phyloP scores from a whole-genome alignment of 2,329 filamentous ascomycete species.

The Rosellinia necatrix region DNA sequence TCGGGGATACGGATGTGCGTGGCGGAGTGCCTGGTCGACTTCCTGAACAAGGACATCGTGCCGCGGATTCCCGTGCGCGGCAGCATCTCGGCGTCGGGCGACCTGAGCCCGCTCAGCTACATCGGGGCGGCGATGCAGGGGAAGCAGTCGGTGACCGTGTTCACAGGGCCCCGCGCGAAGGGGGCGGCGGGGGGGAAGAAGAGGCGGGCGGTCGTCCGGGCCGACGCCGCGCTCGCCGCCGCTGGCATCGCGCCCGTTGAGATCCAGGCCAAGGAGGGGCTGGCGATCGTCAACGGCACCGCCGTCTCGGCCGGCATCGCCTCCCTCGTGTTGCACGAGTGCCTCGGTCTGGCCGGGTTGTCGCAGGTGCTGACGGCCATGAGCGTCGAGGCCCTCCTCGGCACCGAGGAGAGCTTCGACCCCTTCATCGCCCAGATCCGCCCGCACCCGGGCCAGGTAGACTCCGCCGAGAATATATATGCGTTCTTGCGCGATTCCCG shows the following conservation, averaged over 20 bases:
- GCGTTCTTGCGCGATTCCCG: neutral
- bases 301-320: conserved; percentile 49
- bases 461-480: conserved; percentile 37
- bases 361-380: conserved; percentile 65
- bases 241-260: conserved; percentile 43
- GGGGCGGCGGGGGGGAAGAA: no score
- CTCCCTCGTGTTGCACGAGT: conserved; percentile 54
- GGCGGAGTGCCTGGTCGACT: conserved; percentile 48
- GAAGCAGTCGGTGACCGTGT: neutral
- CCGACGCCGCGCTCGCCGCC: neutral
- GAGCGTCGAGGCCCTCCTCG: conserved; percentile 61
- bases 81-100: conserved; percentile 56
- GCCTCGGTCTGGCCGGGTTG: conserved; percentile 56
- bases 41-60: conserved; percentile 50
- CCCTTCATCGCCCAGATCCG: conserved; percentile 62
- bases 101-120: conserved; percentile 52
- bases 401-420: conserved; percentile 60
- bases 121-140: conserved; percentile 43
- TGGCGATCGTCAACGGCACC: conserved; percentile 53
- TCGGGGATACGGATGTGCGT: conserved; percentile 50
- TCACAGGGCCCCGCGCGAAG: conserved; percentile 21
- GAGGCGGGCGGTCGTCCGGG: conserved; percentile 6
- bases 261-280: conserved; percentile 52
- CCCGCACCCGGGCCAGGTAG: conserved; percentile 65
- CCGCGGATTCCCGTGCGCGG: conserved; percentile 53